These are phyloP conservation scores for Tulasnella sp. DNA, from an alignment of 768 basidiomycete genomes.

Conservation along the genomic window DNA sequence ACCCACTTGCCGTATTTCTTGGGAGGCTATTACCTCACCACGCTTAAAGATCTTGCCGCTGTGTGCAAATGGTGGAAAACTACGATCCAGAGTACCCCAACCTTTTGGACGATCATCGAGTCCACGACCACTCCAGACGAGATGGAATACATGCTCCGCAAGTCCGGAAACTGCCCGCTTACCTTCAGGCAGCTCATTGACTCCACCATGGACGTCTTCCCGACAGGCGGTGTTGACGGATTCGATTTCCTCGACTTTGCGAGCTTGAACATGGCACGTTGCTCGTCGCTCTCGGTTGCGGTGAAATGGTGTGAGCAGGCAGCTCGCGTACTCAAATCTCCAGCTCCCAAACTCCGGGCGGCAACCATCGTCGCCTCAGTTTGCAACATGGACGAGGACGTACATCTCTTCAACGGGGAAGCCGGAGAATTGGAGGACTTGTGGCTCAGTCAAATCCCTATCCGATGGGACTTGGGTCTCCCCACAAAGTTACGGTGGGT, in stretches of 20 bases:
- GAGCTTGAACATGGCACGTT: too few relatives aligned
- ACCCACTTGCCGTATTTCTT: background rate
- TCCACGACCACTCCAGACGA: background rate
- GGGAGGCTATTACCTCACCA: background rate
- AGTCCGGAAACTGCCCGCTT: too few relatives aligned
- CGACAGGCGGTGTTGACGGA: too few relatives aligned
- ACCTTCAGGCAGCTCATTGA: too few relatives aligned
- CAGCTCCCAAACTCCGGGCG: background rate
- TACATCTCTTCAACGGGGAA: background rate
- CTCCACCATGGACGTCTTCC: too few relatives aligned
- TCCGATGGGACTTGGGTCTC: background rate
- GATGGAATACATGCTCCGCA: background rate
- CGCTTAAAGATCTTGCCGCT: background rate
- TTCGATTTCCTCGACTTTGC: too few relatives aligned
- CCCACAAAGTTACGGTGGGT: background rate
- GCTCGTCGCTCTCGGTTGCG: too few relatives aligned
- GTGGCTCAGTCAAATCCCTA: background rate
- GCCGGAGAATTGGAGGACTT: background rate
- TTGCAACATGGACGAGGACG: background rate
- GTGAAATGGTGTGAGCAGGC: too few relatives aligned
- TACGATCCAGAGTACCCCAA: background rate
- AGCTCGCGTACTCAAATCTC: background rate
- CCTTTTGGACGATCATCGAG: background rate
- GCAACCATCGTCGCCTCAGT: background rate
- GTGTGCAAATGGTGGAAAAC: background rate